Evolutionary conservation across 306 rosid genomes (phyloP).

Genomic region (Coriaria nepalensis): DNA sequence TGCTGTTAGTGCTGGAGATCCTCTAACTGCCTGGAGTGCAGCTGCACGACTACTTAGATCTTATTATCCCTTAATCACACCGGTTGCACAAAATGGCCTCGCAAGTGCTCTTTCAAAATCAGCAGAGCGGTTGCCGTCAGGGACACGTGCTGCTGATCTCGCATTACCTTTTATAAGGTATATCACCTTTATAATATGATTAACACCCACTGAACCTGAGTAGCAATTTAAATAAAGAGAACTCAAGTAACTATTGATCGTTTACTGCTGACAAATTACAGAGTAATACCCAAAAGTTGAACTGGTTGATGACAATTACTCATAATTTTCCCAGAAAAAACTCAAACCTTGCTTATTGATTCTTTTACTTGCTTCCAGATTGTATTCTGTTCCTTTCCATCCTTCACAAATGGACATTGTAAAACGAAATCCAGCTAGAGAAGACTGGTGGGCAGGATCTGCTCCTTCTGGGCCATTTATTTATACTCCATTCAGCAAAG

Average conservation of each 20-base stretch:
- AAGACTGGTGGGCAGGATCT: constrained; percentile 96
- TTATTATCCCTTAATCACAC: constrained; percentile 86
- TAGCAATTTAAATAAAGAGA: no score
- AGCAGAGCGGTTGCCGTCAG: constrained; percentile 77
- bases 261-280: no score
- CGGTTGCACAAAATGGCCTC: constrained; percentile 89
- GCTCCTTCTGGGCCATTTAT: constrained; percentile 96
- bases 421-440: constrained; percentile 77
- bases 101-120: constrained; percentile 86
- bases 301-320: no score
- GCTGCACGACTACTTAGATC: constrained; percentile 90
- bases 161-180: constrained; percentile 92
- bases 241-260: constrained; percentile 6
- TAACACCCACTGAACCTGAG: no score
- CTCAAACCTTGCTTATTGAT: constrained; percentile 2
- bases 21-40: constrained; percentile 99
- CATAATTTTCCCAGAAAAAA: not conserved
- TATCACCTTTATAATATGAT: constrained; percentile 12
- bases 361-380: constrained; percentile 35
- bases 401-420: constrained; percentile 78
- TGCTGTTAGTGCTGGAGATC: constrained; percentile 94
- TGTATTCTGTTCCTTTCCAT: constrained; percentile 81
- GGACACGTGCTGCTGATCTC: constrained; percentile 89
- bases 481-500: constrained; percentile 94
- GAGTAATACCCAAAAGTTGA: no score